Evolutionary conservation across 257 asterid species (phyloP).

Genomic region (Petunia axillaris): DNA sequence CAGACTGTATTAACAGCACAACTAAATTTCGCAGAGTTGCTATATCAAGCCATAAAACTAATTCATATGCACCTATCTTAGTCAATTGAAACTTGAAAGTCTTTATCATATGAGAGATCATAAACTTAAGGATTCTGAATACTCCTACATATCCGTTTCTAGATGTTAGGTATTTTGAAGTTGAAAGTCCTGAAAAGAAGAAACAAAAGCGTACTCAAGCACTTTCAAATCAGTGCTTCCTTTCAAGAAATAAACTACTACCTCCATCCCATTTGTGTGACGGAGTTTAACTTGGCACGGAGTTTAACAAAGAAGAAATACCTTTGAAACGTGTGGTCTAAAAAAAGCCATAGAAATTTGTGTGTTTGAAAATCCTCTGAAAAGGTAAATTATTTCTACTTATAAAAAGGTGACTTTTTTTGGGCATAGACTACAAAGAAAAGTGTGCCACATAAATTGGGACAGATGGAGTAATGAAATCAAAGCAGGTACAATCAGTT

Average conservation of each 20-base stretch:
- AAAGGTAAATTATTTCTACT: too few relatives aligned
- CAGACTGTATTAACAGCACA: background rate
- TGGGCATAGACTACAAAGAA: too few relatives aligned
- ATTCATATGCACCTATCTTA: slow-evolving; percentile 4
- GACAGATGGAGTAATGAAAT: slow-evolving; percentile 12
- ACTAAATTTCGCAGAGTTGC: slow-evolving; percentile 20
- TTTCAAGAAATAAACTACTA: background rate
- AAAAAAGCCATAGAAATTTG: too few relatives aligned
- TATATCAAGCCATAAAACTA: background rate
- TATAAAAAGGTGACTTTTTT: too few relatives aligned
- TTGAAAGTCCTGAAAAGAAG: slow-evolving; percentile 16
- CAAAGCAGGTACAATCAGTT: slow-evolving; percentile 12
- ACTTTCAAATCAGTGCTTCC: slow-evolving; percentile 4
- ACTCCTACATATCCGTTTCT: background rate
- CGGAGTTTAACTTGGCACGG: too few relatives aligned
- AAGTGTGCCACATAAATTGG: background rate
- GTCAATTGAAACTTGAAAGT: background rate
- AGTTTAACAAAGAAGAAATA: too few relatives aligned
- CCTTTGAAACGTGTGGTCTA: too few relatives aligned
- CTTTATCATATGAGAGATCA: background rate
- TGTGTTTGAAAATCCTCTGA: too few relatives aligned
- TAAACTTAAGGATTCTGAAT: background rate
- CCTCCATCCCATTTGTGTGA: too few relatives aligned
- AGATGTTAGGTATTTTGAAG: slow-evolving; percentile 11
- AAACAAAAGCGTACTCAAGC: background rate